Base-by-base conservation (phyloP, 2,329 filamentous ascomycete species). In the Acarospora socialis region DNA sequence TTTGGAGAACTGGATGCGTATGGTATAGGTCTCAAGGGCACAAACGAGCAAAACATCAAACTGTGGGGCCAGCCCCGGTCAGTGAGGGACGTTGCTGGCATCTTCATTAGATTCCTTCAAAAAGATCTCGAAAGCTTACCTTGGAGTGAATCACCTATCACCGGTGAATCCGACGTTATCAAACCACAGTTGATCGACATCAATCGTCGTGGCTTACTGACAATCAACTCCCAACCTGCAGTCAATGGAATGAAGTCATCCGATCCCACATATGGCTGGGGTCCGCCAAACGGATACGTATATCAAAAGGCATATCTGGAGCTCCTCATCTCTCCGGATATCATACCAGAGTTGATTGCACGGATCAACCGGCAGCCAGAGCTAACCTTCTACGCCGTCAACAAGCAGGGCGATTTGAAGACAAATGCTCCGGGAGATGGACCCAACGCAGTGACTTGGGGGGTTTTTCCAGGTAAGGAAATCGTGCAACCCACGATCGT, bases 401-500 rank as follows among this genome's bases (percentile, higher is more conserved):
- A 81, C 46, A 86, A 82, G 55, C 66, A 69, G 13, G 86, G 87
- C 17, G 72, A 77, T 35, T 66, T 95, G 34, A 76, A 75, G 54
- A 90, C 83, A 17, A 95, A 98, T 49, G 76, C 83, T 2, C 75
- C 77, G 6, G 72, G 74, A 14, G 83, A 92, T 45, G 81, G 83
- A 4, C 90, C 90, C 21, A 98, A 98, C 48, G 90, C 90, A n/a
- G 81, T 98, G 30, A 98, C 90, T 2, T 98, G 90, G 90, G 90
- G 90, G 57, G 92, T 98, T 20, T 98, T 95, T 63, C 87, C 90
- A 0, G 90, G 90, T 36, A 92, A 95, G 55, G 90, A 98, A 57
- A 94, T 98, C 51, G 86, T 98, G n/a, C 90, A 98, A 56, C 90
- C 90, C 9, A 98, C 90, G n/a, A 94, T 98, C 47, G 90, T 98